Percentiles rank a stretch among this genome's conserved stretches.
These are phyloP conservation scores for Iberis amara DNA, from an alignment of 441 rosid species.

Conservation along the genomic window DNA sequence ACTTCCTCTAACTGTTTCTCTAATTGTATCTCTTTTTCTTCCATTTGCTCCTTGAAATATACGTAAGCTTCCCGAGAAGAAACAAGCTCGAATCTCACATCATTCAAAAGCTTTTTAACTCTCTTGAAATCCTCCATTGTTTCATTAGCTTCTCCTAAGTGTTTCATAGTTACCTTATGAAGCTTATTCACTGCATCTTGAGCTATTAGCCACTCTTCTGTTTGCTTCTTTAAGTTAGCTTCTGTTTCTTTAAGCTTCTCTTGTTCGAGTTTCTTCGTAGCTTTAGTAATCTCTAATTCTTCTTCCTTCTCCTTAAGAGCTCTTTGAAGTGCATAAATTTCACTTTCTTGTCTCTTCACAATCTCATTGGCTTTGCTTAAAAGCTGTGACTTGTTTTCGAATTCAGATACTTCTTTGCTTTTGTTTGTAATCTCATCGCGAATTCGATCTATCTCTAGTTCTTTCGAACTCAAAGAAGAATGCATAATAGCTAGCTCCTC, in stretches of 20 bases:
- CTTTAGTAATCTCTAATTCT: slow-evolving; percentile 43
- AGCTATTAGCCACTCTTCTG: slow-evolving; percentile 64
- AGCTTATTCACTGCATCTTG: slow-evolving; percentile 56
- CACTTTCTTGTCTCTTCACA: slow-evolving; percentile 54
- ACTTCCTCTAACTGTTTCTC: slow-evolving; percentile 49
- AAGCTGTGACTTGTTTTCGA: slow-evolving; percentile 46
- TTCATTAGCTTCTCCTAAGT: slow-evolving; percentile 44
- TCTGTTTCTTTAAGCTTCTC: slow-evolving; percentile 56
- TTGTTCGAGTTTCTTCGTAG: slow-evolving; percentile 44
- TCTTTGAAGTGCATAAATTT: slow-evolving; percentile 47
- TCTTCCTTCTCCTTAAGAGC: slow-evolving; percentile 52
- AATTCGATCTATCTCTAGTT: slow-evolving; percentile 50
- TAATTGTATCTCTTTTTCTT: slow-evolving; percentile 51
- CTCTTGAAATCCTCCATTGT: slow-evolving; percentile 54
- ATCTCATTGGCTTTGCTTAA: slow-evolving; percentile 56
- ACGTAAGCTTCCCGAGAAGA: slow-evolving; percentile 64
- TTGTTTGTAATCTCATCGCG: slow-evolving; percentile 39
- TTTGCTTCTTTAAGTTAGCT: slow-evolving; percentile 56
- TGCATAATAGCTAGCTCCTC: slow-evolving; percentile 40
- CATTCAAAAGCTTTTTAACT: slow-evolving; percentile 63
- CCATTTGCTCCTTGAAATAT: slow-evolving; percentile 53
- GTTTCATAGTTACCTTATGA: slow-evolving; percentile 37
- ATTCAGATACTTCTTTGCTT: slow-evolving; percentile 48
- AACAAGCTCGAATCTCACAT: slow-evolving; percentile 68
- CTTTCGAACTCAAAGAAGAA: slow-evolving; percentile 44